phyloP scores from a whole-genome alignment of 495 filamentous ascomycete species.

The Penicillium paxilli region DNA sequence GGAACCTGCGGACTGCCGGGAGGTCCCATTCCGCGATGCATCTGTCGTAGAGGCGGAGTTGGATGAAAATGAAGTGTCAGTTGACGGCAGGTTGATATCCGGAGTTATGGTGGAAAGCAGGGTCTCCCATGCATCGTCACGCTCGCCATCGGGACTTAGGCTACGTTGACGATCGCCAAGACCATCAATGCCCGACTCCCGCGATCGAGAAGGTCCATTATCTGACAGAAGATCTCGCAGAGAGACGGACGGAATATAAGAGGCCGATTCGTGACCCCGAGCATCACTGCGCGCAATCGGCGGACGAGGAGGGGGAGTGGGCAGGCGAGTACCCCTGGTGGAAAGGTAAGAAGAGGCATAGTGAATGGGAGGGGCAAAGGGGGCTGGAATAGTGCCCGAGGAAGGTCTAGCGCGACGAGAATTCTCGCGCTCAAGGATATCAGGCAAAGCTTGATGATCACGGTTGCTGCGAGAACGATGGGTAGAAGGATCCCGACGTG shows the following conservation, averaged over 20 bases:
- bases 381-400: constrained; percentile 31
- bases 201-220: constrained; percentile 17
- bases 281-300: constrained; percentile 24
- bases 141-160: constrained; percentile 67
- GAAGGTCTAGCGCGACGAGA: neutral
- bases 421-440: constrained; percentile 25
- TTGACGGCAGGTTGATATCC: constrained; percentile 77
- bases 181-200: constrained; percentile 57
- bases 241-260: neutral
- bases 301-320: constrained; percentile 15
- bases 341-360: constrained; percentile 26
- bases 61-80: constrained; percentile 76
- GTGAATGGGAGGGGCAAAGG: constrained; percentile 49
- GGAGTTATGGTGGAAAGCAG: constrained; percentile 77
- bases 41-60: constrained; percentile 51
- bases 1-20: constrained; percentile 40
- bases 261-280: constrained; percentile 12
- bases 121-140: constrained; percentile 70
- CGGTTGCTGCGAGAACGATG: constrained; percentile 35
- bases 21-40: constrained; percentile 20
- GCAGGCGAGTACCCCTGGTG: constrained; percentile 23
- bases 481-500: constrained; percentile 29
- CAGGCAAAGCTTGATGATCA: constrained; percentile 22
- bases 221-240: neutral
- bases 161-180: constrained; percentile 83